Conservation (phyloP, 2,329 filamentous ascomycete genomes). For the Metarhizium album region DNA sequence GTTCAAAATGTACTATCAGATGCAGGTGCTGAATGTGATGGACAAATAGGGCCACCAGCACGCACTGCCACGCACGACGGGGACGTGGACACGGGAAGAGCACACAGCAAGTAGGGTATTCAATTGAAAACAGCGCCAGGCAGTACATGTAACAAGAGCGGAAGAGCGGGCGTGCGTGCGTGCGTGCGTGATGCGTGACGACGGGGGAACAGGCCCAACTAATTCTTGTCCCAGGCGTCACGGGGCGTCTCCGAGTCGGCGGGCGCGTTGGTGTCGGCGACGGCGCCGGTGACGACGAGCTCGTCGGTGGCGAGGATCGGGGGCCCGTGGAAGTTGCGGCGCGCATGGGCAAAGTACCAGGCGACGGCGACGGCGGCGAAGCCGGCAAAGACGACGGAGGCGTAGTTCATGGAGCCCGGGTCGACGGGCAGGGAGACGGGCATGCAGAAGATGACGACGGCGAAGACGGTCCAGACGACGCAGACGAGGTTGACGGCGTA, state of each 20-base stretch:
- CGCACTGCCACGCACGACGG: too few species aligned
- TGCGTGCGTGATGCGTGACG: too few species aligned
- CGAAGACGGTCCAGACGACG: conserved; percentile 59
- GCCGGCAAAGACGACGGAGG: conserved; percentile 52
- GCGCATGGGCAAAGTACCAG: conserved; percentile 54
- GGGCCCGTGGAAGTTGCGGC: conserved; percentile 54
- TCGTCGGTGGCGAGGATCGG: conserved; percentile 16
- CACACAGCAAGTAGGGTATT: not conserved
- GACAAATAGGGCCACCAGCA: too few species aligned
- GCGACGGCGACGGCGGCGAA: conserved; percentile 48
- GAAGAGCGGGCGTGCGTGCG: too few species aligned
- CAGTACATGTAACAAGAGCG: not conserved
- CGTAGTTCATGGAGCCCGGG: conserved; percentile 53
- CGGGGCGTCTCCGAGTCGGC: conserved; percentile 3
- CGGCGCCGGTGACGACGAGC: not conserved
- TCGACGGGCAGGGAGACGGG: conserved; percentile 50
- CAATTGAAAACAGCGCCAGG: not conserved
- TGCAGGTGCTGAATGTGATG: not conserved
- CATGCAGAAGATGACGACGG: conserved; percentile 68
- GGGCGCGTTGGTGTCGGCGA: not conserved
- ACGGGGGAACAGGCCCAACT: not conserved
- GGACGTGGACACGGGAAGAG: not conserved
- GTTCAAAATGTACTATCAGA: conserved; percentile 4
- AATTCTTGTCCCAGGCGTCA: conserved; percentile 1
- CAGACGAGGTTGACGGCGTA: conserved; percentile 56